A percentile compares a stretch with the other conserved stretches of the same genome.
These are phyloP conservation scores for Aspergillus calidoustus DNA, from an alignment of 2,329 filamentous ascomycete genomes.

Conservation along the genomic window DNA sequence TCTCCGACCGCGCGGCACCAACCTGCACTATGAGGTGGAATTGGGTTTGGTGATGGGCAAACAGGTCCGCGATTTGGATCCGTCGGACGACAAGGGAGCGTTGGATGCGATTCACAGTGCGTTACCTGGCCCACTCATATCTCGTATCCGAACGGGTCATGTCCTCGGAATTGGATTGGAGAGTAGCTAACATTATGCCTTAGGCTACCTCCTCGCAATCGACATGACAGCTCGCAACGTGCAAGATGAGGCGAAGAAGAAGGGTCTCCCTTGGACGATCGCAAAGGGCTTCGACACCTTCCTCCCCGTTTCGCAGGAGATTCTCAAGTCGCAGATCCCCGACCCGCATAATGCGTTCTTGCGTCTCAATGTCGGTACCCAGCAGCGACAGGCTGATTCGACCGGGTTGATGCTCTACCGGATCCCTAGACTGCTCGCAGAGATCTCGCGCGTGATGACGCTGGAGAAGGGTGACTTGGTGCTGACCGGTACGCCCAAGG, in stretches of 20 bases:
- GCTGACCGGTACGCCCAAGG: slow-evolving; percentile 95
- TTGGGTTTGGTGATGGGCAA: slow-evolving; percentile 88
- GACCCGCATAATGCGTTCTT: slow-evolving; percentile 89
- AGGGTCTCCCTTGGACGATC: slow-evolving; percentile 94
- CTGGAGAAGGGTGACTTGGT: slow-evolving; percentile 90
- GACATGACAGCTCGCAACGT: slow-evolving; percentile 97
- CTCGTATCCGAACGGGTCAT: not conserved
- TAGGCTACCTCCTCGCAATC: slow-evolving; percentile 86
- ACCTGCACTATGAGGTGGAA: slow-evolving; percentile 94
- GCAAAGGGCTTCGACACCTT: slow-evolving; percentile 99
- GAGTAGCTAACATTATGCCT: slow-evolving; percentile 10
- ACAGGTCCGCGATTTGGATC: slow-evolving; percentile 73
- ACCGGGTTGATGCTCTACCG: slow-evolving; percentile 94
- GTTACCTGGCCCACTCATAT: slow-evolving; percentile 13
- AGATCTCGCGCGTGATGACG: slow-evolving; percentile 95
- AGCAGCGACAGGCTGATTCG: slow-evolving; percentile 79
- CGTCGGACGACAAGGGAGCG: slow-evolving; percentile 74
- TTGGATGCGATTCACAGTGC: slow-evolving; percentile 79
- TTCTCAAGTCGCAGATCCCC: slow-evolving; percentile 77
- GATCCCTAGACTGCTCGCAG: slow-evolving; percentile 83
- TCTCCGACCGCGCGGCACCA: slow-evolving; percentile 79
- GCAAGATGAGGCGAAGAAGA: slow-evolving; percentile 96
- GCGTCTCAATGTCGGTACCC: slow-evolving; percentile 81
- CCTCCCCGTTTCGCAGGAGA: slow-evolving; percentile 80
- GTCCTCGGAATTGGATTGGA: not conserved